phyloP scores from a whole-genome alignment of 2,329 filamentous ascomycete species.

The Massarina eburnea region DNA sequence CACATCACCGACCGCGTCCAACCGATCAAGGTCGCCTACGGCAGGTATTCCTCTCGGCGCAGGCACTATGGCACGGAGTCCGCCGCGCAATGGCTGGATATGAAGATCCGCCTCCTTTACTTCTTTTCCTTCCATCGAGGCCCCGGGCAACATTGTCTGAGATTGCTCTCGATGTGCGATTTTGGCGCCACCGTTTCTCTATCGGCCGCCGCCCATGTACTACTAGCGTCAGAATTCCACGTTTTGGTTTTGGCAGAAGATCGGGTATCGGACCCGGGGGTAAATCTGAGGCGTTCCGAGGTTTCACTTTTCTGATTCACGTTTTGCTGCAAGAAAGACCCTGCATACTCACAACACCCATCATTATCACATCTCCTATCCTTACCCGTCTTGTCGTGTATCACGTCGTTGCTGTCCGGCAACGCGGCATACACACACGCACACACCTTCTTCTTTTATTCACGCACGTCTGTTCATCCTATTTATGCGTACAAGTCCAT shows the following conservation, averaged over 20 bases:
- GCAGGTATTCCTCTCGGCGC: slow-evolving; percentile 37
- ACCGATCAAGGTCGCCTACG: slow-evolving; percentile 26
- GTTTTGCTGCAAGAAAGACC: background rate
- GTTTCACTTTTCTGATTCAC: slow-evolving; percentile 14
- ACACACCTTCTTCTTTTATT: background rate
- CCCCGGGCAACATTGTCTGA: background rate
- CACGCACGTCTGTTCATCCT: background rate
- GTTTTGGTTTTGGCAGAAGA: background rate
- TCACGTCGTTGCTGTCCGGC: background rate
- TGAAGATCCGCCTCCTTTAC: slow-evolving; percentile 13
- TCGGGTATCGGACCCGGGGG: slow-evolving; percentile 3
- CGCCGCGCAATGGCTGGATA: slow-evolving; percentile 39
- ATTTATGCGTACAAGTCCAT: no score
- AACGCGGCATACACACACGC: background rate
- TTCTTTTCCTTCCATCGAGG: background rate
- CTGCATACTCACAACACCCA: slow-evolving; percentile 1
- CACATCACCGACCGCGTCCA: slow-evolving; percentile 11
- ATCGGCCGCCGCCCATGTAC: slow-evolving; percentile 1
- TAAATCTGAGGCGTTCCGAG: slow-evolving; percentile 17
- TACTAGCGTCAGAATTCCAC: background rate
- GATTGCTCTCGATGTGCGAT: background rate
- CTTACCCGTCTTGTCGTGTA: background rate
- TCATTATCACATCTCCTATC: background rate
- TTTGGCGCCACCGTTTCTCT: background rate
- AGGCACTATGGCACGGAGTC: slow-evolving; percentile 40